phyloP scores from a whole-genome alignment of 1,284 basidiomycete species.

The Waitea zeae region DNA sequence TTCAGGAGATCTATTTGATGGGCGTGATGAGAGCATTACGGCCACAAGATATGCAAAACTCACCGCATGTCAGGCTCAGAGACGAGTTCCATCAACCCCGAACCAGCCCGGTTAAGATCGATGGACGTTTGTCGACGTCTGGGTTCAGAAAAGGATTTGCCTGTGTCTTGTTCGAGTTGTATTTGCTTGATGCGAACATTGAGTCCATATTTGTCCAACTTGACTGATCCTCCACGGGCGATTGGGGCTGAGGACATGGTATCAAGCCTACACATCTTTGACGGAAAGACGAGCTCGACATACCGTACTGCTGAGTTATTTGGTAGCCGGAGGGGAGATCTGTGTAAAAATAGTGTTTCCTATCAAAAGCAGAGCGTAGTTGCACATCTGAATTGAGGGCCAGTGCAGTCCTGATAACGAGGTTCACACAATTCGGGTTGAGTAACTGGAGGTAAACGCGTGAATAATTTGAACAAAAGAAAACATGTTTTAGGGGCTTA shows the following conservation, averaged over 20 bases:
- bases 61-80: constrained; percentile 85
- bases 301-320: constrained; percentile 89
- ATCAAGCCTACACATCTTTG: constrained; percentile 1
- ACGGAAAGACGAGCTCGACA: constrained; percentile 8
- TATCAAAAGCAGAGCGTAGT: constrained; percentile 70
- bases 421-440: constrained; percentile 65
- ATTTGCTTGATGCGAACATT: constrained; percentile 80
- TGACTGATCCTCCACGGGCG: constrained; percentile 52
- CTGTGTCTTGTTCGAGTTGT: constrained; percentile 96
- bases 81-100: constrained; percentile 90
- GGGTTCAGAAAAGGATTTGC: constrained; percentile 66
- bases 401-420: constrained; percentile 70
- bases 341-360: constrained; percentile 98
- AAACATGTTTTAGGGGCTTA: too few relatives aligned
- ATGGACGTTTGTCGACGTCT: constrained; percentile 43
- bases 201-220: constrained; percentile 24
- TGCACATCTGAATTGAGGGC: constrained; percentile 69
- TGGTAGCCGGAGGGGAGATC: constrained; percentile 93
- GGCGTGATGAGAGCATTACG: not conserved
- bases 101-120: constrained; percentile 85
- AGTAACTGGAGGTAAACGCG: constrained; percentile 34
- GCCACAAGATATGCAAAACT: constrained; percentile 9
- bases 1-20: constrained; percentile 20
- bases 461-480: too few relatives aligned
- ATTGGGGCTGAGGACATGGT: constrained; percentile 49